Percentiles rank a stretch among this genome's conserved stretches.
Evolutionary conservation across 1,139 yeast species (phyloP).

Genomic region (Arxiozyma telluris): DNA sequence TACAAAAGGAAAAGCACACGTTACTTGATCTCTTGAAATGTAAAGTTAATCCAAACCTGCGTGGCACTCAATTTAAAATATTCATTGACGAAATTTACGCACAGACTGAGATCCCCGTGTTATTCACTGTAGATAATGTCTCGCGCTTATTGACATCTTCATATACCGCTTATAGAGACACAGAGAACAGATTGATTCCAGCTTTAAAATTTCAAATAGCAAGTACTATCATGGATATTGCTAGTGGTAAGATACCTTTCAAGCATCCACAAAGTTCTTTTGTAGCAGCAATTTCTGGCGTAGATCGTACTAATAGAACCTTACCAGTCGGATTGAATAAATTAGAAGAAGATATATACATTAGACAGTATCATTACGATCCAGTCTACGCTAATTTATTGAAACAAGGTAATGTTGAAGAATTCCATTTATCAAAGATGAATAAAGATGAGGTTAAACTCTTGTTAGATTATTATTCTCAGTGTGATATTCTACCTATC

Average conservation of each 20-base stretch:
- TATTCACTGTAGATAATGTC: constrained; percentile 67
- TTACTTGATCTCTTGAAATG: constrained; percentile 36
- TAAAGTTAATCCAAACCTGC: constrained; percentile 31
- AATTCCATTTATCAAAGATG: constrained; percentile 43
- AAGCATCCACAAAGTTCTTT: constrained; percentile 49
- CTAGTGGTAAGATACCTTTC: constrained; percentile 47
- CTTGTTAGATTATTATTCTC: constrained; percentile 45
- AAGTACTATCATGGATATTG: constrained; percentile 45
- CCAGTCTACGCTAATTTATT: constrained; percentile 42
- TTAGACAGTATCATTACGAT: constrained; percentile 45
- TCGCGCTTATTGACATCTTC: constrained; percentile 53
- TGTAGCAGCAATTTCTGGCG: constrained; percentile 52
- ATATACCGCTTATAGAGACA: constrained; percentile 52
- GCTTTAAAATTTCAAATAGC: constrained; percentile 60
- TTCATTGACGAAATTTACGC: constrained; percentile 47
- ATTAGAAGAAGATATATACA: constrained; percentile 49
- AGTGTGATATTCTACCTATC: constrained; percentile 46
- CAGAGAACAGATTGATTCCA: constrained; percentile 49
- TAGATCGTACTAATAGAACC: constrained; percentile 42
- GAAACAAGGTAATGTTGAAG: constrained; percentile 40
- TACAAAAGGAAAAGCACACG: constrained; percentile 39
- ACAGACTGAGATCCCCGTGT: constrained; percentile 43
- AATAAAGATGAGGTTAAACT: constrained; percentile 45
- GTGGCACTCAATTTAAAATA: constrained; percentile 41
- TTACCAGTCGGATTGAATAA: constrained; percentile 53